Evolutionary conservation across 78 protist species (phyloP), one percentile per base, ranked within the genome.

Genomic region (Mantamonas sphyraenae): DNA sequence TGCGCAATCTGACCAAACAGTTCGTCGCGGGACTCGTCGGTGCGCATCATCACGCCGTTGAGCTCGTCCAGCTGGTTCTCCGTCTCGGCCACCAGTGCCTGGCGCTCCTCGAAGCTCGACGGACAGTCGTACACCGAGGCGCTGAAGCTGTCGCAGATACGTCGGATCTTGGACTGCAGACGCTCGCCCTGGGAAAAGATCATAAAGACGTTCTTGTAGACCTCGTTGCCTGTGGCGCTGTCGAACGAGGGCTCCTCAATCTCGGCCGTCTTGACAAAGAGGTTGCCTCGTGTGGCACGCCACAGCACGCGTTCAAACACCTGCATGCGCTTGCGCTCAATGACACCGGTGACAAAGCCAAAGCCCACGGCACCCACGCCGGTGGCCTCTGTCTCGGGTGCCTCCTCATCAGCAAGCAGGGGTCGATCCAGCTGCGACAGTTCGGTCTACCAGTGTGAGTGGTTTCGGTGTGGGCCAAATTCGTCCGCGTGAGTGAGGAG

Each of bases 281-380:
- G 72, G 82, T 93, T 93, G 30, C 97, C 97, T 30, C 94, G 78
- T 7, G 83, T 76, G 24, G 90, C 90, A 57, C 96, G 83, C 86
- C 83, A 89, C 50, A 89, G 59, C 34, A 87, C 67, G 30, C 96
- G 77, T 74, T 89, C 90, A 68, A 89, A 84, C 34, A 43, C 59
- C 53, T 45, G 65, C 39, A 78, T 47, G 28, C 68, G 57, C 28
- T 64, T 80, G 19, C 79, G 68, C 17, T 37, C 61, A 55, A 87
- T 58, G 17, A 87, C 81, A n/a, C 92, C 95, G 30, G 86, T 71
- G 20, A 80, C 73, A 67, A 74, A 84, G 22, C 86, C 77, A 16
- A 82, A 50, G 57, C 62, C 60, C 53, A 69, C 80, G 61, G 16
- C 26, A 47, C 12, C 16, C 12, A 47, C 12, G 12, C 16, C 16